A percentile compares a stretch with the other conserved stretches of the same genome.
Conservation (phyloP, 108 stramenopile species). For the Parietichytrium sp. region DNA sequence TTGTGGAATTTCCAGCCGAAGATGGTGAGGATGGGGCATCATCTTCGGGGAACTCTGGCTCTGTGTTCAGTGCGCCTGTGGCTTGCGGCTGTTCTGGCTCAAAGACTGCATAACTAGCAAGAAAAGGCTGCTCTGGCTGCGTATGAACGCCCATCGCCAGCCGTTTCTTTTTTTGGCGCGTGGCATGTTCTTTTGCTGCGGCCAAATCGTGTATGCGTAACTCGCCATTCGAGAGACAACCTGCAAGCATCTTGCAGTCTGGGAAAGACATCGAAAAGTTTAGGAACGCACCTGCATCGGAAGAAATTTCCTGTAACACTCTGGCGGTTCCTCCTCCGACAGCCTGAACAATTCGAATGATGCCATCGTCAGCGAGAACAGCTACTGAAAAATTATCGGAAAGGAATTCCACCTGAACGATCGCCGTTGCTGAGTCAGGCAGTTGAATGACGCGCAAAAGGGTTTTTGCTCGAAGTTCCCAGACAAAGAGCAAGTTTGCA, state of each 20-base stretch:
- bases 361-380: slow-evolving; percentile 16
- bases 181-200: neutral
- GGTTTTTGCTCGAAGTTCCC: neutral
- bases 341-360: neutral
- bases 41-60: neutral
- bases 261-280: neutral
- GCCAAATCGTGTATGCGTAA: neutral
- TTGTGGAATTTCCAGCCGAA: no score
- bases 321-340: neutral
- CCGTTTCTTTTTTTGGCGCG: neutral
- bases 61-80: neutral
- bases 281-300: neutral
- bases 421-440: neutral
- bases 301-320: neutral
- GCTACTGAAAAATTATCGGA: neutral
- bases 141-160: no score
- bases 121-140: no score
- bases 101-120: neutral
- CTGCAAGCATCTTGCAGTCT: neutral
- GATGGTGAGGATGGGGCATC: neutral
- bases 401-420: neutral
- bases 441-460: neutral
- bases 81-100: neutral
- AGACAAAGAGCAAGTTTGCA: neutral
- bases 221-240: neutral